phyloP scores from a whole-genome alignment of 2,329 filamentous ascomycete species.

The Phialophora expanda region DNA sequence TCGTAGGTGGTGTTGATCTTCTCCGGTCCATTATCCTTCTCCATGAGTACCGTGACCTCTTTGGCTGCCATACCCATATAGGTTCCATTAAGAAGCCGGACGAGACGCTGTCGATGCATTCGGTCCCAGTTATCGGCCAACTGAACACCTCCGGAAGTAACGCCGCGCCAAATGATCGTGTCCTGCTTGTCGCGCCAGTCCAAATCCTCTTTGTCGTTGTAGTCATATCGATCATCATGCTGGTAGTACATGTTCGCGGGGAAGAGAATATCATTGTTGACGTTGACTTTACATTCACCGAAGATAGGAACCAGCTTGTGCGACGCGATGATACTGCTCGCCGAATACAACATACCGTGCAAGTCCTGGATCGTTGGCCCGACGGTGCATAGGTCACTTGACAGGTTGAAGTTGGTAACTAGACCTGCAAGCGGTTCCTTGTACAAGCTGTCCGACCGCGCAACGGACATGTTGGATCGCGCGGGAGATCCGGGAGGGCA shows the following conservation, averaged over 20 bases:
- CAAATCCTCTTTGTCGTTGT: conserved; percentile 60
- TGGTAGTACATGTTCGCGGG: conserved; percentile 71
- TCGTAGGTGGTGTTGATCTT: conserved; percentile 39
- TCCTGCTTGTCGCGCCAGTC: conserved; percentile 64
- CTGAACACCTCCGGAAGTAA: conserved; percentile 67
- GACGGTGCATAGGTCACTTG: conserved; percentile 68
- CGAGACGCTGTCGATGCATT: conserved; percentile 49
- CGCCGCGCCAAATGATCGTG: conserved; percentile 67
- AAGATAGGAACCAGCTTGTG: conserved; percentile 68
- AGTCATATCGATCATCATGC: conserved; percentile 63
- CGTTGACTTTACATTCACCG: conserved; percentile 69
- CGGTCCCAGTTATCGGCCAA: conserved; percentile 46
- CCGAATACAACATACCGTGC: conserved; percentile 69
- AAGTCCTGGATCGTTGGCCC: conserved; percentile 67
- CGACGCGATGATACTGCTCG: conserved; percentile 62
- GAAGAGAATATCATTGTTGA: conserved; percentile 73
- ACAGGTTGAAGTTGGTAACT: conserved; percentile 66
- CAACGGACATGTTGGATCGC: conserved; percentile 55
- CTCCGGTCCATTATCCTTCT: conserved; percentile 31
- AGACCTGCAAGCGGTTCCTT: conserved; percentile 60
- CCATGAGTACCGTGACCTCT: conserved; percentile 42
- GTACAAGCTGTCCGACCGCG: conserved; percentile 37
- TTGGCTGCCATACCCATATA: conserved; percentile 38
- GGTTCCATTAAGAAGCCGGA: conserved; percentile 46
- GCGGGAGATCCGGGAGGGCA: conserved; percentile 65